Evolutionary conservation across 2,329 filamentous ascomycete genomes (phyloP), one percentile per base, ranked within the genome.

Genomic region (Arthrobotrys musiformis): DNA sequence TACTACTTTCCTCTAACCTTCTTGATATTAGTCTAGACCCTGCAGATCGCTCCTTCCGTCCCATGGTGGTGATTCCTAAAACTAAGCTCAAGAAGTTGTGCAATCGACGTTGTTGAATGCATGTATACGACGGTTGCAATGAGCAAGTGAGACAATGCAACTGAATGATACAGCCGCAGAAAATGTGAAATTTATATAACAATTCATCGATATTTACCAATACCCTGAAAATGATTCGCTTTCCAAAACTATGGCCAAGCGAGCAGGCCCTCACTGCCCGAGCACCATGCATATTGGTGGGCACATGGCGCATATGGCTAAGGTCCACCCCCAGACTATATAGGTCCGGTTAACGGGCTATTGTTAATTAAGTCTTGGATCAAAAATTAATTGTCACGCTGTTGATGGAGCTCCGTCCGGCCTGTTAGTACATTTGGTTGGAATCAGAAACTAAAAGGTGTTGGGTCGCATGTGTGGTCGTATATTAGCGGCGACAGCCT

Each of bases 41-140:
- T 58, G 54, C 26, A 26, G 54, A 58, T 58, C 54, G 0, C 11
- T n/a, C 17, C 3, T 9, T 22, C 40, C n/a, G 40, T 19, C 19
- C 19, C 9, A 40, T 58, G 28, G 17, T 19, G 26, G 30, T 58
- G 40, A 33, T 24, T 56, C 11, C 19, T 48, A 48, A 48, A 13
- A 5, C 40, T 17, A 42, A n/a, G 4, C 4, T 33, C n/a, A 42
- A 6, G 8, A 48, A 13, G 9, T 5, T 48, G 44, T 26, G n/a
- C n/a, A 4, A 42, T 48, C 26, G 42, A 11, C n/a, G n/a, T n/a
- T n/a, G n/a, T n/a, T n/a, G n/a, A n/a, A n/a, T 24, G n/a, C 28
- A n/a, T 54, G 40, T 42, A 42, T 54, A 56, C 50, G 15, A 56
- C 50, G 28, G 50, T 56, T 11, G 50, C 50, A 56, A 5, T 11